These are phyloP conservation scores for Annulohypoxylon truncatum DNA, from an alignment of 2,329 filamentous ascomycete genomes.

Conservation along the genomic window DNA sequence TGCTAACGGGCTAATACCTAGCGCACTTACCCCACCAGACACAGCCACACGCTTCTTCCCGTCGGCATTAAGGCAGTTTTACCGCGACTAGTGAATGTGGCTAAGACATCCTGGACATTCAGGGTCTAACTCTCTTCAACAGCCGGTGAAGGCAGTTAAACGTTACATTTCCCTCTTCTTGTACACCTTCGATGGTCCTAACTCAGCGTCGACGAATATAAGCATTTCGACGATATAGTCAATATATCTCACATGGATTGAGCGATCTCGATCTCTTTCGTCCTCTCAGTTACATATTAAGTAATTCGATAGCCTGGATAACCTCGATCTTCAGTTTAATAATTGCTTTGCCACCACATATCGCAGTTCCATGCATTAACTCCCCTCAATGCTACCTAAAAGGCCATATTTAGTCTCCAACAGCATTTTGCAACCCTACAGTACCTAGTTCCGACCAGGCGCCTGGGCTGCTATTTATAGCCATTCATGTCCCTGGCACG, in stretches of 20 bases:
- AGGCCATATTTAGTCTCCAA: not conserved
- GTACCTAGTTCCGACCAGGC: not conserved
- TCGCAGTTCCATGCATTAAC: not conserved
- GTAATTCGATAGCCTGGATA: not conserved
- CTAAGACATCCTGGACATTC: not conserved
- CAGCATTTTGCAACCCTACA: not conserved
- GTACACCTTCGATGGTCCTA: not conserved
- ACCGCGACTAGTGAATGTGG: not conserved
- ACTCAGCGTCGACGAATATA: not conserved
- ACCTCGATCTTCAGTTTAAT: not conserved
- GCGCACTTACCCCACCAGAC: not conserved
- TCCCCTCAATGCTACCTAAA: slow-evolving; percentile 9
- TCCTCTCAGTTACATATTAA: not conserved
- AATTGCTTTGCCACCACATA: not conserved
- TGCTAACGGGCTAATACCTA: too few species aligned
- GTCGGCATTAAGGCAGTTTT: not conserved
- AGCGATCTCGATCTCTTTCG: not conserved
- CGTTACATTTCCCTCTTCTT: not conserved
- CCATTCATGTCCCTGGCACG: not conserved
- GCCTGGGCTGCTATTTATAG: slow-evolving; percentile 19
- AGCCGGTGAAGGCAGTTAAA: not conserved
- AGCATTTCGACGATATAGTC: not conserved
- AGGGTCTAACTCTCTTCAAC: not conserved
- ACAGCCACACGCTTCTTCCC: slow-evolving; percentile 17
- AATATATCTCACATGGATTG: not conserved